Conservation (phyloP, 805 yeast genomes). For the Priceomyces melissophilus region DNA sequence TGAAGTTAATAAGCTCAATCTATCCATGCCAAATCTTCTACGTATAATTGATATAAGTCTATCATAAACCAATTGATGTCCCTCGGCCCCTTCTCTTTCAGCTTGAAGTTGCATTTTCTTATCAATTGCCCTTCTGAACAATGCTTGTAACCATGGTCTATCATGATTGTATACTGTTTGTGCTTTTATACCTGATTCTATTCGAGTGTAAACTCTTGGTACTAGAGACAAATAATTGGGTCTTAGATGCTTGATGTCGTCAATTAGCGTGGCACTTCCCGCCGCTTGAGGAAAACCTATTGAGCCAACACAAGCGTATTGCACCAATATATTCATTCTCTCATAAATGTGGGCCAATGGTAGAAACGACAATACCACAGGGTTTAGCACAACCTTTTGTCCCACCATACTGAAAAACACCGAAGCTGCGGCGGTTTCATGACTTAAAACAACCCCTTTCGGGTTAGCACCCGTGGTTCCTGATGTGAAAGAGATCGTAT, state of each 20-base stretch:
- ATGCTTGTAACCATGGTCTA: slow-evolving; percentile 23
- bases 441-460: slow-evolving; percentile 63
- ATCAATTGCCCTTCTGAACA: slow-evolving; percentile 28
- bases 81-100: slow-evolving; percentile 46
- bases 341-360: slow-evolving; percentile 63
- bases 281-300: slow-evolving; percentile 30
- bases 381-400: slow-evolving; percentile 14
- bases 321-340: slow-evolving; percentile 45
- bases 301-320: slow-evolving; percentile 43
- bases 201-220: slow-evolving; percentile 60
- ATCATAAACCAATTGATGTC: slow-evolving; percentile 31
- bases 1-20: slow-evolving; percentile 22
- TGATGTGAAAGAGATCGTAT: slow-evolving; percentile 70
- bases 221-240: slow-evolving; percentile 57
- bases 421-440: slow-evolving; percentile 48
- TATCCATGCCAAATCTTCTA: slow-evolving; percentile 34
- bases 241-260: slow-evolving; percentile 52
- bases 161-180: slow-evolving; percentile 35
- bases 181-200: slow-evolving; percentile 59
- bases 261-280: slow-evolving; percentile 50
- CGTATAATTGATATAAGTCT: slow-evolving; percentile 25
- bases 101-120: slow-evolving; percentile 34
- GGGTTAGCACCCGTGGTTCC: slow-evolving; percentile 72
- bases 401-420: slow-evolving; percentile 32
- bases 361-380: slow-evolving; percentile 38